Conservation (phyloP, 2,329 filamentous ascomycete species). For the Lachnellula suecica region DNA sequence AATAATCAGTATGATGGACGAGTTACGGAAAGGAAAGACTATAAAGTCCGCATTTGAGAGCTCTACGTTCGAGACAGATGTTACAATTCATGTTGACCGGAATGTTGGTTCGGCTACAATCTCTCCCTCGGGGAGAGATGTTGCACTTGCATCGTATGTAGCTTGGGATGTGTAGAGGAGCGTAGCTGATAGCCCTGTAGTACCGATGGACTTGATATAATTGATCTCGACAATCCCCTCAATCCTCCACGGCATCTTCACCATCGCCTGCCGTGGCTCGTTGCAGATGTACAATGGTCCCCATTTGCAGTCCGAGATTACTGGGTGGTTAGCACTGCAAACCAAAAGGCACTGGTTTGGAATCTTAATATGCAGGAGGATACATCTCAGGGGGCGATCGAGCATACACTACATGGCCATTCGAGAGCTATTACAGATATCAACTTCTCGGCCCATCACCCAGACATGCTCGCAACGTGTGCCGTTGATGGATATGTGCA, state of each 20-base stretch:
- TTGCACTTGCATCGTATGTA: slow-evolving; percentile 76
- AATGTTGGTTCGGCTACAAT: slow-evolving; percentile 86
- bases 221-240: slow-evolving; percentile 87
- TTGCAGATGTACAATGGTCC: slow-evolving; percentile 96
- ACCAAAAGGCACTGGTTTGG: slow-evolving; percentile 93
- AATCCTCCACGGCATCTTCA: slow-evolving; percentile 82
- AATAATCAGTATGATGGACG: slow-evolving; percentile 28
- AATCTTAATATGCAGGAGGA: slow-evolving; percentile 76
- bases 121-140: slow-evolving; percentile 85
- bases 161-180: neutral
- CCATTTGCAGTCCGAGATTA: slow-evolving; percentile 87
- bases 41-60: slow-evolving; percentile 77
- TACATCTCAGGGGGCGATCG: slow-evolving; percentile 68
- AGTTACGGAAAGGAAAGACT: slow-evolving; percentile 53
- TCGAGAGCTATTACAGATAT: slow-evolving; percentile 91
- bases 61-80: slow-evolving; percentile 82
- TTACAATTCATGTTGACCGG: slow-evolving; percentile 75
- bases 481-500: slow-evolving; percentile 92
- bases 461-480: slow-evolving; percentile 85
- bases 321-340: slow-evolving; percentile 92
- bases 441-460: slow-evolving; percentile 92
- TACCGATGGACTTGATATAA: slow-evolving; percentile 84
- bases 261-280: slow-evolving; percentile 88
- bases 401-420: slow-evolving; percentile 84
- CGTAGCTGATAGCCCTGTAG: slow-evolving; percentile 18